Conservation (phyloP, 441 rosid genomes). For the Erysimum cheiri region DNA sequence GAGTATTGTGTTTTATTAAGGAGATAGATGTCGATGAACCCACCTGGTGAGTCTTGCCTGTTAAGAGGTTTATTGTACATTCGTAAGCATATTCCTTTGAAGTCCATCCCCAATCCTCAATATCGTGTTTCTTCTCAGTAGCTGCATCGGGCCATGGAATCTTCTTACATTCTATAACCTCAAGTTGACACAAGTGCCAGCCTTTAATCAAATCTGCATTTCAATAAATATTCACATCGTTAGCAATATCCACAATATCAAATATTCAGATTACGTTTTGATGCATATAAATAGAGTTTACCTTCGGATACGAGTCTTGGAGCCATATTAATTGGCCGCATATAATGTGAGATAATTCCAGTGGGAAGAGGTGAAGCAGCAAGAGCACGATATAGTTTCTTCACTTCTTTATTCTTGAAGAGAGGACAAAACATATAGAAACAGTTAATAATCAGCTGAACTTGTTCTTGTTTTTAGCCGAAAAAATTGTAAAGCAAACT, state of each 20-base stretch:
- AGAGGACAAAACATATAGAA: background rate
- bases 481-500: slow-evolving; percentile 34
- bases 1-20: slow-evolving; percentile 1
- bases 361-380: slow-evolving; percentile 71
- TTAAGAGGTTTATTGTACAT: slow-evolving; percentile 83
- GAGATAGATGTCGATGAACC: slow-evolving; percentile 12
- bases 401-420: slow-evolving; percentile 72
- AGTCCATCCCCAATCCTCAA: slow-evolving; percentile 75
- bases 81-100: slow-evolving; percentile 70
- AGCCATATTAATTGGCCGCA: slow-evolving; percentile 82
- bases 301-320: slow-evolving; percentile 88
- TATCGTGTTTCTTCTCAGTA: slow-evolving; percentile 53
- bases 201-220: slow-evolving; percentile 65
- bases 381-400: slow-evolving; percentile 87
- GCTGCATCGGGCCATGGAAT: slow-evolving; percentile 73
- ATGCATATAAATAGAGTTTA: slow-evolving; percentile 26
- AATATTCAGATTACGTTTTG: background rate
- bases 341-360: slow-evolving; percentile 82
- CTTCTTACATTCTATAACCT: slow-evolving; percentile 78
- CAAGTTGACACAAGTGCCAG: slow-evolving; percentile 87
- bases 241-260: slow-evolving; percentile 18
- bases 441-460: background rate
- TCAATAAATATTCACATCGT: slow-evolving; percentile 33
- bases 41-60: slow-evolving; percentile 97
- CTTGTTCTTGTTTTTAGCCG: background rate